These are phyloP conservation scores for Pichia kudriavzevii DNA, from an alignment of 1,139 yeast species.

Conservation along the genomic window DNA sequence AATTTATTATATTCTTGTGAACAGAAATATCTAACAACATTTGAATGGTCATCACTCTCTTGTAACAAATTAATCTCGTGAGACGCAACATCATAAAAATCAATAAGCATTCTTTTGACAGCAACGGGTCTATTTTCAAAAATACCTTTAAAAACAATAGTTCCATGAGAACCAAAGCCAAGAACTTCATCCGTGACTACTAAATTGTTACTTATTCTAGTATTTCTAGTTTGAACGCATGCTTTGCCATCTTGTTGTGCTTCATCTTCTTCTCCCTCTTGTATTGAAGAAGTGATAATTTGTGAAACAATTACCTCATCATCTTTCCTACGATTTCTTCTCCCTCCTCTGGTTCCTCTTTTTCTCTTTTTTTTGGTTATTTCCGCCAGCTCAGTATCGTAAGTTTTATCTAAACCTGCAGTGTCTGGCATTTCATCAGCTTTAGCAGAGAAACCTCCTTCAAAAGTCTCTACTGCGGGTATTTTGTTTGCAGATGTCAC, in stretches of 20 bases:
- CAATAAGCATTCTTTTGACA: conserved; percentile 85
- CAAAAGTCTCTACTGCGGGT: too few relatives aligned
- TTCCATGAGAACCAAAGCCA: conserved; percentile 97
- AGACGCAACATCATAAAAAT: conserved; percentile 91
- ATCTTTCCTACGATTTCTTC: conserved; percentile 41
- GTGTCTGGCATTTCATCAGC: conserved; percentile 9
- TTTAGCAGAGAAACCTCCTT: too few relatives aligned
- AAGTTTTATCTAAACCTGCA: conserved; percentile 22
- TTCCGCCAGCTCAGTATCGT: conserved; percentile 27
- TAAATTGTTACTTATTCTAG: conserved; percentile 37
- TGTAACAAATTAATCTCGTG: conserved; percentile 84
- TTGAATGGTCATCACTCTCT: conserved; percentile 95
- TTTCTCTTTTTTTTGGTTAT: conserved; percentile 48
- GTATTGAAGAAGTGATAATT: conserved; percentile 1
- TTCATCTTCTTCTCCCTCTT: conserved; percentile 17
- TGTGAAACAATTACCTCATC: conserved; percentile 2
- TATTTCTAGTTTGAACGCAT: conserved; percentile 11
- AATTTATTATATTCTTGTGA: conserved; percentile 84
- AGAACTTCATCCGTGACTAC: conserved; percentile 63
- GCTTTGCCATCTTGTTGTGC: conserved; percentile 18
- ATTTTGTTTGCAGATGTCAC: too few relatives aligned
- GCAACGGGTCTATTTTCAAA: conserved; percentile 95
- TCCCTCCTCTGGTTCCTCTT: conserved; percentile 85
- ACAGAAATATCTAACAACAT: conserved; percentile 87
- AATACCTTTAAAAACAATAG: conserved; percentile 83